Evolutionary conservation across 805 yeast genomes (phyloP), one percentile per base, ranked within the genome.

Genomic region (Myxozyma neglecta): DNA sequence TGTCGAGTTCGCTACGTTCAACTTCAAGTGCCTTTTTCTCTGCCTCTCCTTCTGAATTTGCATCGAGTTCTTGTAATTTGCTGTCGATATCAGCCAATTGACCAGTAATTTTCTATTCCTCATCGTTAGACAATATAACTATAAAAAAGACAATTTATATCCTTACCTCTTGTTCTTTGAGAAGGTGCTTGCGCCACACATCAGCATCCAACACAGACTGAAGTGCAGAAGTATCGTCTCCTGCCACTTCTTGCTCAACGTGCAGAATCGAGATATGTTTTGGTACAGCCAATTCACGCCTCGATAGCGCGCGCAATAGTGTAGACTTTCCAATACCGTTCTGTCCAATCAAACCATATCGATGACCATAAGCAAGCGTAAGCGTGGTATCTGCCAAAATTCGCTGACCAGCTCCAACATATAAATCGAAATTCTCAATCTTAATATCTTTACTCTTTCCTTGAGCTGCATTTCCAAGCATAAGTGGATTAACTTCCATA

Each of bases 311-410:
- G 68, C 90, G 83, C 73, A 94, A 79, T 57, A 94, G 78, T 0
- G 99, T 94, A 48, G 98, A 92, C 75, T 94, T 94, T 86, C 99
- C 99, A 69, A 94, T 92, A 93, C 99, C 99, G 79, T 94, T 94
- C 74, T 92, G 96, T 76, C 99, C 99, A 48, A 94, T 97, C 56
- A 94, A 78, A 84, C 99, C 99, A 70, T 94, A 94, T 74, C 98
- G 85, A 75, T 89, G 90, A 58, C 99, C 99, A 73, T 87, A 87
- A 35, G 97, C 86, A 66, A 94, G 81, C 0, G 97, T 86, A 67
- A 94, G 83, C 29, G 91, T 82, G 34, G 98, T 87, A 74, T 92
- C 96, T 48, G 93, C 85, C 66, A 94, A 81, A 57, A 94, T 93
- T 77, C 99, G 85, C 75, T 89, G 87, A 65, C 97, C 98, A 61